phyloP scores from a whole-genome alignment of 495 filamentous ascomycete genomes.

The Neurospora tetrasperma region DNA sequence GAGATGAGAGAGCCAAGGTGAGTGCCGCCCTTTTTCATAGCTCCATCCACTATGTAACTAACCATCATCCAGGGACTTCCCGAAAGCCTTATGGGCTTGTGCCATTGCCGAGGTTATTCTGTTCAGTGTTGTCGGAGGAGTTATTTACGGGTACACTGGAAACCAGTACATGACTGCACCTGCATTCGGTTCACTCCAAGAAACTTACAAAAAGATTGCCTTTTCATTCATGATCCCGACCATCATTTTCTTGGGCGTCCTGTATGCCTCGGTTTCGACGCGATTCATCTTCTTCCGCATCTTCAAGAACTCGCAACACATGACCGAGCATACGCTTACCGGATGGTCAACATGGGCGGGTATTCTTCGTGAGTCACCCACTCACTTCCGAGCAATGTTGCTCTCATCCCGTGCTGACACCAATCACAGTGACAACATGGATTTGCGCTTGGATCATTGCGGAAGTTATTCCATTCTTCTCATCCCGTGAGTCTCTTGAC shows the following conservation, averaged over 20 bases:
- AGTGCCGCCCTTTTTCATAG: background rate
- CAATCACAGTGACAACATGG: constrained; percentile 53
- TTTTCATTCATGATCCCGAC: constrained; percentile 93
- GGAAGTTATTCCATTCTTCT: constrained; percentile 86
- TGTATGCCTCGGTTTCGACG: constrained; percentile 79
- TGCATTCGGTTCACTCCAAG: constrained; percentile 70
- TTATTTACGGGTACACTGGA: constrained; percentile 74
- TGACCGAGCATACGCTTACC: constrained; percentile 65
- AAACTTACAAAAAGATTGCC: constrained; percentile 65
- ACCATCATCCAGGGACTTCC: constrained; percentile 51
- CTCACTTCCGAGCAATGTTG: too few relatives aligned
- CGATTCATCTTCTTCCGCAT: constrained; percentile 82
- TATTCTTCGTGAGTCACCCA: constrained; percentile 43
- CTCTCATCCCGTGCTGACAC: constrained; percentile 9
- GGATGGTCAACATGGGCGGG: constrained; percentile 70
- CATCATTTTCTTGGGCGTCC: constrained; percentile 76
- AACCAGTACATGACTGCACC: constrained; percentile 74
- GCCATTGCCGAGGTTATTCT: constrained; percentile 77
- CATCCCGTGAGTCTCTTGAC: constrained; percentile 38
- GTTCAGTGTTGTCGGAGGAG: constrained; percentile 63
- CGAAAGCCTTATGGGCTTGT: constrained; percentile 78
- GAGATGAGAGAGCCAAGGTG: constrained; percentile 70
- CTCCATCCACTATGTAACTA: background rate
- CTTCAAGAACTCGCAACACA: constrained; percentile 66
- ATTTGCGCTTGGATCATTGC: constrained; percentile 72